These are phyloP conservation scores for Pyrenophora teres DNA, from an alignment of 2,329 filamentous ascomycete species.

Conservation along the genomic window DNA sequence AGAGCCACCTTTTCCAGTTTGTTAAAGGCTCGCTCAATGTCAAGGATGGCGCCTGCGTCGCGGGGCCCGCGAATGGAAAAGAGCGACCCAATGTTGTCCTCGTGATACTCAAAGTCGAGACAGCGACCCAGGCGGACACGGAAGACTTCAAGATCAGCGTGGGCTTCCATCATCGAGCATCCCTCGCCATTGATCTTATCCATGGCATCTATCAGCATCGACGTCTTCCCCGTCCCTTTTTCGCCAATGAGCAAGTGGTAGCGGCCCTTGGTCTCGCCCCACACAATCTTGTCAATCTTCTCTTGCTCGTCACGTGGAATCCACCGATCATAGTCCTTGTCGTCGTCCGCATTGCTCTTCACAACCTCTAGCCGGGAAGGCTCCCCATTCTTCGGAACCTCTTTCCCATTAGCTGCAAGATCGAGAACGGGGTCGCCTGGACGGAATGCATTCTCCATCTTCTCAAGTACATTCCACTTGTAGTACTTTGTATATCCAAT, in stretches of 20 bases:
- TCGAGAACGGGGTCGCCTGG: constrained; percentile 90
- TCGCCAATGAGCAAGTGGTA: constrained; percentile 93
- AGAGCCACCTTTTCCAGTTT: constrained; percentile 96
- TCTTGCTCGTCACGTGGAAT: constrained; percentile 80
- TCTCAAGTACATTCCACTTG: constrained; percentile 86
- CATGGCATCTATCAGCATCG: constrained; percentile 96
- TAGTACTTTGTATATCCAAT: constrained; percentile 64
- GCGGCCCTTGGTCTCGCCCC: constrained; percentile 73
- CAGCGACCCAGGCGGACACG: constrained; percentile 90
- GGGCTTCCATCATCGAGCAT: constrained; percentile 93
- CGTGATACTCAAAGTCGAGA: constrained; percentile 94
- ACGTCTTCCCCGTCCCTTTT: constrained; percentile 95
- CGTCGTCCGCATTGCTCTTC: constrained; percentile 34
- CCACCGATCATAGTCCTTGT: constrained; percentile 70
- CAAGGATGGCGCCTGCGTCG: constrained; percentile 87
- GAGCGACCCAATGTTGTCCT: constrained; percentile 95
- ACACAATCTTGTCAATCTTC: constrained; percentile 80
- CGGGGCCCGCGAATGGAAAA: constrained; percentile 93
- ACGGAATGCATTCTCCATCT: constrained; percentile 90
- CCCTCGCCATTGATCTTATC: constrained; percentile 86
- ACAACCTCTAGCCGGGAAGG: constrained; percentile 24
- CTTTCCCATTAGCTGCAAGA: constrained; percentile 53
- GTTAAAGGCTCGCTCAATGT: constrained; percentile 96
- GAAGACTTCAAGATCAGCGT: constrained; percentile 94
- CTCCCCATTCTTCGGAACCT: constrained; percentile 31